Base-by-base conservation (phyloP, 2,329 filamentous ascomycete genomes). In the Cladosporium sp. region DNA sequence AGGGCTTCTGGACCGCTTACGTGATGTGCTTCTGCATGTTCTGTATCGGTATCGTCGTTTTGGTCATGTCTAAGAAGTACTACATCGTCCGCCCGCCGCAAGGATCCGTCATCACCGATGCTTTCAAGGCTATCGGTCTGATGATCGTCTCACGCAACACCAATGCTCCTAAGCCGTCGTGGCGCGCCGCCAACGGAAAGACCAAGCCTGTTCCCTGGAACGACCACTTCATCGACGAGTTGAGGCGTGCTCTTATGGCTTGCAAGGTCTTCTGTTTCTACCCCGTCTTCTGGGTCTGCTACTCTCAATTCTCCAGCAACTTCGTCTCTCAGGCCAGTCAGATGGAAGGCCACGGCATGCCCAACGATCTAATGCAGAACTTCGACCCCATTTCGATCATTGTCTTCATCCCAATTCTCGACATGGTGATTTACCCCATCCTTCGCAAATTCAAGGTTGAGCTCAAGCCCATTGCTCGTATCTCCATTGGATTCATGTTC, bases 221-320 rank as follows among this genome's bases (percentile, higher is more conserved):
- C 63, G 88, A 91, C 71, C 82, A 84, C 70, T 92, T 92, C 70
- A 80, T 92, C 57, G 88, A 91, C 2, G 90, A 92, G 74, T 79
- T 92, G 60, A 89, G 89, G 79, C 87, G 88, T 48, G 85, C 85
- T 2, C 75, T 88, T 14, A 73, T 81, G 73, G 90, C 89, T 14
- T 92, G 89, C 82, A 87, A 89, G 71, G 88, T 91, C 62, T 91
- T 92, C 61, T 65, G 76, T n/a, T 82, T 81, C 72, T 65, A 79
- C 63, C 81, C 81, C 0, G 73, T 83, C 36, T 82, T 81, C 70
- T 82, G 80, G 80, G 72, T 81, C 5, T 75, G 78, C 6, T 82
- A 75, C 65, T 69, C 69, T 21, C 70, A 72, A 30, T 71, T 74
- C 76, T 74, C 76, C 66, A 79, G 78, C 67, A 83, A 83, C 69